Conservation (phyloP, 371 early-diverging fungal species). For the Mucor sp. region DNA sequence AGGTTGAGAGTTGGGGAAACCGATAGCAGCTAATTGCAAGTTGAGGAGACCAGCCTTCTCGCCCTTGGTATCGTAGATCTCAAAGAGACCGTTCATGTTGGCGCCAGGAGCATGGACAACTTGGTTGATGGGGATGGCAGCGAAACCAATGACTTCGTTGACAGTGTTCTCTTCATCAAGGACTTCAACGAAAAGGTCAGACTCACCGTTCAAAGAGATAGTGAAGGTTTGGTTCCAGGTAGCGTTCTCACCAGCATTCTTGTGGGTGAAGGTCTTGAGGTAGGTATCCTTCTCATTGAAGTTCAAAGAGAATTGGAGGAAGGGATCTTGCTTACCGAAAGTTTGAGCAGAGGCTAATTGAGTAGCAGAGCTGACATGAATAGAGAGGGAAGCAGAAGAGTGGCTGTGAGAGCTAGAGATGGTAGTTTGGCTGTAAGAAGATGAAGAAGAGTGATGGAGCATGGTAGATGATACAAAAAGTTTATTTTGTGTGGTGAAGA, state of each 20-base stretch:
- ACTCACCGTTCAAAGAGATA: constrained; percentile 46
- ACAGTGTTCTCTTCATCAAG: constrained; percentile 54
- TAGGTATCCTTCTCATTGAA: constrained; percentile 45
- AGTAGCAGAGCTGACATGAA: constrained; percentile 46
- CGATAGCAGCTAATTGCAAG: constrained; percentile 49
- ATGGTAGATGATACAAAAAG: constrained; percentile 2
- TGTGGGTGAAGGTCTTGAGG: constrained; percentile 59
- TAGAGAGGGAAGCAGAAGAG: constrained; percentile 32
- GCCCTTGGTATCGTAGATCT: constrained; percentile 48
- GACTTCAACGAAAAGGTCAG: constrained; percentile 59
- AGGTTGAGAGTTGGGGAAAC: constrained; percentile 49
- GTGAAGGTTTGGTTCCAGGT: constrained; percentile 62
- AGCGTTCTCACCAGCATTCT: constrained; percentile 54
- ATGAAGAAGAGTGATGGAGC: constrained; percentile 19
- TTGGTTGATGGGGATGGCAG: constrained; percentile 62
- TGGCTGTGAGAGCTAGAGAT: background rate
- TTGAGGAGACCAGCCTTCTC: constrained; percentile 52
- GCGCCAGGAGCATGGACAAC: constrained; percentile 54
- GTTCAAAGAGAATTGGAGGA: constrained; percentile 53
- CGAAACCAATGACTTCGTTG: constrained; percentile 60
- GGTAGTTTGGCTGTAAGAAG: constrained; percentile 4
- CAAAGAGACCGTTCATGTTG: constrained; percentile 50
- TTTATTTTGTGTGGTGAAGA: background rate
- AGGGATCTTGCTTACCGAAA: constrained; percentile 65
- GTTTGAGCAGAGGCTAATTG: constrained; percentile 43